phyloP scores from a whole-genome alignment of 2,329 filamentous ascomycete genomes.

The Fusarium chaquense region DNA sequence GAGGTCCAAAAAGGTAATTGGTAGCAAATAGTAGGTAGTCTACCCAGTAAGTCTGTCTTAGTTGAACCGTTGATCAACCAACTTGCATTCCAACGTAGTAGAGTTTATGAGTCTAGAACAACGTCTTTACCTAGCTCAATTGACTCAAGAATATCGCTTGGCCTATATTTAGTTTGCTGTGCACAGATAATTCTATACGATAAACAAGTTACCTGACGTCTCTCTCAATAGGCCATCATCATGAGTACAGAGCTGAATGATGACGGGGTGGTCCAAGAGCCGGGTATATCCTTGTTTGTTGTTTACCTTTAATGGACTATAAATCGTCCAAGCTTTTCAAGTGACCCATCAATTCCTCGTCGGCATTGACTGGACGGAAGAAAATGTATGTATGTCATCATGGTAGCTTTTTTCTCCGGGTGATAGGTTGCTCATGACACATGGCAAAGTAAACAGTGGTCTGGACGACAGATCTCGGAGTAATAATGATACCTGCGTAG shows the following conservation, averaged over 20 bases:
- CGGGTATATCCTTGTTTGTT: slow-evolving; percentile 28
- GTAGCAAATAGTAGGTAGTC: not conserved
- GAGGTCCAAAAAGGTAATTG: not conserved
- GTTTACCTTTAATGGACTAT: slow-evolving; percentile 11
- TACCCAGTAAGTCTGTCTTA: not conserved
- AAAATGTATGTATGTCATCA: slow-evolving; percentile 8
- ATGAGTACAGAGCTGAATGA: slow-evolving; percentile 10
- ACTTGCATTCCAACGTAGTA: not conserved
- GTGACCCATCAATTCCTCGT: slow-evolving; percentile 1
- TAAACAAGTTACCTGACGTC: not conserved
- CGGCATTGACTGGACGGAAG: not conserved
- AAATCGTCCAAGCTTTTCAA: not conserved
- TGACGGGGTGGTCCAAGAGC: slow-evolving; percentile 5
- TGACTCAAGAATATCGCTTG: not conserved
- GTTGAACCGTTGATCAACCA: slow-evolving; percentile 14
- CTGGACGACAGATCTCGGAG: not conserved
- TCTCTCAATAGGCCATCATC: not conserved
- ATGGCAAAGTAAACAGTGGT: not conserved
- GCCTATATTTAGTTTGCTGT: not conserved
- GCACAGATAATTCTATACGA: not conserved
- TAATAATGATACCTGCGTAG: not conserved
- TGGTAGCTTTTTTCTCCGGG: not conserved
- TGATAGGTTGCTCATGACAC: slow-evolving; percentile 3
- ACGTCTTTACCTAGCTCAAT: not conserved
- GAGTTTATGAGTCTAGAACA: not conserved